phyloP scores from a whole-genome alignment of 1,139 yeast species.

The Eremothecium cymbalariae region DNA sequence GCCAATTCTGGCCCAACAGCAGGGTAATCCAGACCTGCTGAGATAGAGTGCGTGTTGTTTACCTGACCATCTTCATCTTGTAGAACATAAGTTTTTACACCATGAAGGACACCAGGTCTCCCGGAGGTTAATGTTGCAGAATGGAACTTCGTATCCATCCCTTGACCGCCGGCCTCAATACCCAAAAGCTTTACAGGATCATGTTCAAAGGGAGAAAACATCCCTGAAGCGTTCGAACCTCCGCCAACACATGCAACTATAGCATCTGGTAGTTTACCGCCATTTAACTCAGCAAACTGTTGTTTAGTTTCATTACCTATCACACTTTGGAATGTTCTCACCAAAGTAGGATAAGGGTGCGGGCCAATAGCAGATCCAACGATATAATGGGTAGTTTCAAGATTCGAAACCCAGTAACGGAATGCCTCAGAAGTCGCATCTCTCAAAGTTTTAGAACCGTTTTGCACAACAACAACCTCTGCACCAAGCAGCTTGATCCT shows the following conservation, averaged over 20 bases:
- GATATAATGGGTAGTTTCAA: conserved; percentile 80
- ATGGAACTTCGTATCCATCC: conserved; percentile 75
- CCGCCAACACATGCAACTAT: conserved; percentile 99
- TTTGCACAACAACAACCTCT: conserved; percentile 81
- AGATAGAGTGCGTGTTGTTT: conserved; percentile 93
- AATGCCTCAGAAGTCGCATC: conserved; percentile 98
- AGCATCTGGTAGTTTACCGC: conserved; percentile 82
- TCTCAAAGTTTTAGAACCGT: conserved; percentile 92
- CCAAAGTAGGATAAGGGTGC: conserved; percentile 96
- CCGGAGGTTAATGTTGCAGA: conserved; percentile 93
- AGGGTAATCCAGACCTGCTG: conserved; percentile 98
- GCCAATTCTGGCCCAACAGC: conserved; percentile 99
- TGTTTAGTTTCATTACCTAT: conserved; percentile 92
- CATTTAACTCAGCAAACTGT: conserved; percentile 70
- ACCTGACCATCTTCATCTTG: conserved; percentile 93
- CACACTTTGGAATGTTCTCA: conserved; percentile 95
- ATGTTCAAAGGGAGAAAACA: conserved; percentile 87
- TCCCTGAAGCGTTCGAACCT: conserved; percentile 94
- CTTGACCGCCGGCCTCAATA: conserved; percentile 99
- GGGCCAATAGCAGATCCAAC: conserved; percentile 99
- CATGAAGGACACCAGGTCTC: conserved; percentile 95
- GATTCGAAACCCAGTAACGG: conserved; percentile 87
- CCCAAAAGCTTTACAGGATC: conserved; percentile 82
- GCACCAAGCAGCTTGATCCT: conserved; percentile 97
- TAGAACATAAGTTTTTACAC: conserved; percentile 87